Conservation (phyloP, 164 flowering plant genomes). For the Brasenia schreberi region DNA sequence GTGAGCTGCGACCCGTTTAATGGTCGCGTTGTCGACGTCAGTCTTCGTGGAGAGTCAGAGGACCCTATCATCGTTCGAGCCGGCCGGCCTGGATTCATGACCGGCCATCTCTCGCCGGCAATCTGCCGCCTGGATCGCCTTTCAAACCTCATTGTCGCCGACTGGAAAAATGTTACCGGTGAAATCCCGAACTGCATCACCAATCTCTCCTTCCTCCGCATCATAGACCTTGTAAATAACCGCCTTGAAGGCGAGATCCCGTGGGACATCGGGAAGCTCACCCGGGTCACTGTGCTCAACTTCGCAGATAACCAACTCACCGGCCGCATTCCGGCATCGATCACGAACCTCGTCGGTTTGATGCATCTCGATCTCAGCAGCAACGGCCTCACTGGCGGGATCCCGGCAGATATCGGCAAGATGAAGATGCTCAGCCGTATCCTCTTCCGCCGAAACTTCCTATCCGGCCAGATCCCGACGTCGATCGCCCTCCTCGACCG, state of each 20-base stretch:
- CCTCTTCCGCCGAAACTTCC: constrained; percentile 38
- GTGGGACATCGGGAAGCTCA: constrained; percentile 40
- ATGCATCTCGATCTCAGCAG: constrained; percentile 74
- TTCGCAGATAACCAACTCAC: constrained; percentile 67
- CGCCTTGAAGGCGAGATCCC: constrained; percentile 55
- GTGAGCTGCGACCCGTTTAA: constrained; percentile 59
- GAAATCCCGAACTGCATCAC: constrained; percentile 55
- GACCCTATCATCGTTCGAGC: constrained; percentile 57
- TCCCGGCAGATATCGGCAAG: constrained; percentile 41
- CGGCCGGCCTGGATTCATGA: constrained; percentile 65
- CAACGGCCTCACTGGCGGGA: constrained; percentile 41
- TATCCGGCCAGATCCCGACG: constrained; percentile 49
- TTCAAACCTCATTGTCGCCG: constrained; percentile 46
- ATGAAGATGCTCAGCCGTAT: constrained; percentile 74
- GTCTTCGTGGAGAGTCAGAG: constrained; percentile 80
- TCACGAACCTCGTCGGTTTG: constrained; percentile 25
- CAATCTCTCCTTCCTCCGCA: constrained; percentile 38
- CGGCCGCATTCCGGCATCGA: constrained; percentile 56
- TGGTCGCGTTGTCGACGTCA: constrained; percentile 59
- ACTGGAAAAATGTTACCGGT: constrained; percentile 60
- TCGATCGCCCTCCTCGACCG: constrained; percentile 50
- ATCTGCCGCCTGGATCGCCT: constrained; percentile 57
- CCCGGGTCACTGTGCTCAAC: constrained; percentile 51
- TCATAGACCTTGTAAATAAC: constrained; percentile 70
- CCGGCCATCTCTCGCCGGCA: constrained; percentile 62